Conservation (phyloP, 78 protist species). For the Protostelium mycophagum region DNA sequence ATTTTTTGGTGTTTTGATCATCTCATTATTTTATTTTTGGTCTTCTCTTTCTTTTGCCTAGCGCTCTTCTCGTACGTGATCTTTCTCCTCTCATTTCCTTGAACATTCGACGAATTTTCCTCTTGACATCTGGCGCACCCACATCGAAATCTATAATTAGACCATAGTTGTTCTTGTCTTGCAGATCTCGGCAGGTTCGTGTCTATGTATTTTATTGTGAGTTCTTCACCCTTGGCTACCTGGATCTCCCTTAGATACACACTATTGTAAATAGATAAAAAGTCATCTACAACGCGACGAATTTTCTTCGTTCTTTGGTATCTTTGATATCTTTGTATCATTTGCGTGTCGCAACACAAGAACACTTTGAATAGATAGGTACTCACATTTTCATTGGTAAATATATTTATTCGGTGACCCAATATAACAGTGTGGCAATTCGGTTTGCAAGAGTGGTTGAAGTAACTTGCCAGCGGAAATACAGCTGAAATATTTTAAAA, state of each 20-base stretch:
- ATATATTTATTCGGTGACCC: neutral
- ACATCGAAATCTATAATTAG: neutral
- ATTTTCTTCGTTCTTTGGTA: too few species aligned
- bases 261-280: too few species aligned
- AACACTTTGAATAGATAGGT: too few species aligned
- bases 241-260: too few species aligned
- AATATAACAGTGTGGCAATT: conserved; percentile 1
- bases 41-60: neutral
- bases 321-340: neutral
- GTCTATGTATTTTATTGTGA: neutral
- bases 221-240: neutral
- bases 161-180: neutral
- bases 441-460: conserved; percentile 4
- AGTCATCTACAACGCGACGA: too few species aligned
- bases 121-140: neutral
- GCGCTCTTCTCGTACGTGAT: neutral
- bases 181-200: neutral
- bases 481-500: neutral
- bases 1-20: too few species aligned
- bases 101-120: neutral
- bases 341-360: neutral
- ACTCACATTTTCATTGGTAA: neutral
- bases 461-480: neutral
- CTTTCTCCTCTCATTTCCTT: neutral
- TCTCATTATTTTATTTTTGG: too few species aligned